phyloP scores from a whole-genome alignment of 345 rosid species.

The Microthlaspi erraticum region DNA sequence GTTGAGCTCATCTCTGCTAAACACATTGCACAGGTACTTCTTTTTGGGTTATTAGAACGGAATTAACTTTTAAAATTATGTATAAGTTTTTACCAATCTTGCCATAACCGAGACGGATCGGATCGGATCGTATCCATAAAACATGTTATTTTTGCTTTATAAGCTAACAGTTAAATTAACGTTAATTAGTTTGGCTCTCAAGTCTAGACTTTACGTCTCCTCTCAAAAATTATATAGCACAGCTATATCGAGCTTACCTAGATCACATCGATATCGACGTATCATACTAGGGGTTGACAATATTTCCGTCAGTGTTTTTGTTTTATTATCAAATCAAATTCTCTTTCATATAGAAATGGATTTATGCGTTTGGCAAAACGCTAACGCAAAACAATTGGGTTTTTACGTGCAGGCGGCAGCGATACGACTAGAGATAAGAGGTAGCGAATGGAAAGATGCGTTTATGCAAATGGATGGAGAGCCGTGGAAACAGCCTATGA shows the following conservation, averaged over 20 bases:
- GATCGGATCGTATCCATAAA: slow-evolving; percentile 10
- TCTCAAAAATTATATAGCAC: background rate
- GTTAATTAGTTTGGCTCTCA: background rate
- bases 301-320: background rate
- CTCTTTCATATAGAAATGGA: background rate
- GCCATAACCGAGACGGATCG: background rate
- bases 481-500: slow-evolving; percentile 92
- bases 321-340: background rate
- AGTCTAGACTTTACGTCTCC: slow-evolving; percentile 22
- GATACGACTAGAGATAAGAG: slow-evolving; percentile 81
- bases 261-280: background rate
- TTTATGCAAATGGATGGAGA: slow-evolving; percentile 99
- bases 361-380: slow-evolving; percentile 1
- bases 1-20: slow-evolving; percentile 98
- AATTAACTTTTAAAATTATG: background rate
- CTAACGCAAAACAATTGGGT: background rate
- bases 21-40: slow-evolving; percentile 90
- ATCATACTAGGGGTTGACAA: slow-evolving; percentile 23
- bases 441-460: slow-evolving; percentile 87
- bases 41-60: slow-evolving; percentile 10
- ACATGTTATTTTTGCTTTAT: slow-evolving; percentile 10
- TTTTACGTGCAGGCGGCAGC: slow-evolving; percentile 68
- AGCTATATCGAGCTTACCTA: background rate
- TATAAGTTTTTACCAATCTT: background rate
- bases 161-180: background rate